Base-by-base conservation (phyloP, 2,329 filamentous ascomycete species). In the Penicillium brevicompactum region DNA sequence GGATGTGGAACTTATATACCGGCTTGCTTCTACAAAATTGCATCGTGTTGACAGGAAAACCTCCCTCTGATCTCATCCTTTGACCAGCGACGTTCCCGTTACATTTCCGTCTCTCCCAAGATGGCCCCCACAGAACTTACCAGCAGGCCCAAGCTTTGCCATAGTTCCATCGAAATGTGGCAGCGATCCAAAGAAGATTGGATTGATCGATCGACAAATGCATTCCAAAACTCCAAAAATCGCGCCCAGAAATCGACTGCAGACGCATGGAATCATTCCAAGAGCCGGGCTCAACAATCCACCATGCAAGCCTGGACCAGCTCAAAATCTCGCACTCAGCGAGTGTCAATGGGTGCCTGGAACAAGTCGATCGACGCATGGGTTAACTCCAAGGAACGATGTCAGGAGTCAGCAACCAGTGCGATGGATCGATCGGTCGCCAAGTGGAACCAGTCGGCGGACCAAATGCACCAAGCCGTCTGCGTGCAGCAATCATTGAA, bases 181-280 rank as follows among this genome's bases (percentile, higher is more conserved):
- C 57, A 63, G 22, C 49, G 53, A 30, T 63, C 61, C 10, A 63
- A 54, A n/a, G 55, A 44, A 22, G 46, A 55, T 7, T 41, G 56
- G 6, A 46, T 55, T 21, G 44, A 47, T 40, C 55, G 55, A 27
- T 60, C 58, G 10, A 43, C 60, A 18, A 32, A 13, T 24, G 31
- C 47, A 4, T 60, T 53, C 50, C 37, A 31, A 14, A 49, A 60
- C 14, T 62, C 58, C 1, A 60, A 54, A 55, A 13, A 43, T 44
- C 34, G 44, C 44, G 58, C 43, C 24, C 53, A 56, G 10, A 53
- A 62, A 50, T 55, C 59, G 2, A 62, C 51, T 11, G 32, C 50
- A 47, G 57, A 62, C 16, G 38, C 46, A 10, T 51, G 55, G 59
- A 51, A 63, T 13, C 51, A 47, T 34, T 60, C 61, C 10, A 60